Evolutionary conservation across 2,329 filamentous ascomycete species (phyloP).

Genomic region (Trichoderma citrinoviride): DNA sequence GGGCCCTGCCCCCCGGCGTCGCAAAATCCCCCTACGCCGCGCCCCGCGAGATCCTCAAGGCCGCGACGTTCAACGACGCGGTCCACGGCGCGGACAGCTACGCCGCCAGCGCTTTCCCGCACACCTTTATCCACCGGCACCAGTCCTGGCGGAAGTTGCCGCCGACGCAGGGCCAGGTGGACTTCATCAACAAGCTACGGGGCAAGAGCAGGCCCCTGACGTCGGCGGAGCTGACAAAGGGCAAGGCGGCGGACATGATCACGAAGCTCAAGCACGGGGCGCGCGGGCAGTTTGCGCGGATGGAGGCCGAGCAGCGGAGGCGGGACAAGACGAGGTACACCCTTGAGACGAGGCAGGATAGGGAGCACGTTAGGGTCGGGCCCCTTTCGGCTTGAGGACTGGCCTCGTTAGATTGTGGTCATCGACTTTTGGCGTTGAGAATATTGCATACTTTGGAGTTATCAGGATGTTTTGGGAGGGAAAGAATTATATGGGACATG

Average conservation of each 20-base stretch:
- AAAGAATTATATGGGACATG: background rate
- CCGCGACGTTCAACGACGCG: constrained; percentile 67
- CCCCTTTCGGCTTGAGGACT: constrained; percentile 40
- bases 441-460: background rate
- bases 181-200: constrained; percentile 66
- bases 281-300: constrained; percentile 56
- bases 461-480: background rate
- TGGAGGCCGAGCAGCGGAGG: constrained; percentile 53
- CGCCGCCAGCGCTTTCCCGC: constrained; percentile 64
- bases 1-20: constrained; percentile 43
- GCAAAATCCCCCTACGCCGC: constrained; percentile 62
- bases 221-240: constrained; percentile 64
- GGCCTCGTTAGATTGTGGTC: no score
- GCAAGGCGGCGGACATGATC: constrained; percentile 84
- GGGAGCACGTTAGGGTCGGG: constrained; percentile 56
- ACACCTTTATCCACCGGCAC: constrained; percentile 61
- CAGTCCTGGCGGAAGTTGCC: constrained; percentile 68
- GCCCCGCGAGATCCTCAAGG: constrained; percentile 65
- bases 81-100: constrained; percentile 84
- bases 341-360: constrained; percentile 42
- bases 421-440: background rate
- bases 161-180: constrained; percentile 64
- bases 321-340: constrained; percentile 37
- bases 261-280: constrained; percentile 87
- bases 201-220: constrained; percentile 52